Conservation (phyloP, 192 early-diverging fungal genomes). For the Cetraspora pellucida region DNA sequence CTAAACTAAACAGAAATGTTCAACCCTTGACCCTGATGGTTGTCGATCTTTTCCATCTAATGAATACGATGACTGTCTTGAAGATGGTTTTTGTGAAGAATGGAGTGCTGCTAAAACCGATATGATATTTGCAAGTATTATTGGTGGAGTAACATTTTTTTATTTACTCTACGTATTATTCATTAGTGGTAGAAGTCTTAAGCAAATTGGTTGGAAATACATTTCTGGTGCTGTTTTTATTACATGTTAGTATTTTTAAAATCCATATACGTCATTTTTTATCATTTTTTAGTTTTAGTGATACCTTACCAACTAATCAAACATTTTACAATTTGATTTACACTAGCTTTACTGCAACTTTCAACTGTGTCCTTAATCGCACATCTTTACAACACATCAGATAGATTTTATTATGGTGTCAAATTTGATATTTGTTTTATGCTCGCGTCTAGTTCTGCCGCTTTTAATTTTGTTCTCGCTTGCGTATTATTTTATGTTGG, state of each 20-base stretch:
- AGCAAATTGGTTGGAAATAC: constrained; percentile 2
- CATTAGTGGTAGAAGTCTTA: background rate
- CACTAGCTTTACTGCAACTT: background rate
- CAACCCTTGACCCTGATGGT: background rate
- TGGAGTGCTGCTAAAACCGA: constrained; percentile 21
- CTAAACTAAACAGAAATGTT: constrained; percentile 26
- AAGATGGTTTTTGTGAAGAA: constrained; percentile 23
- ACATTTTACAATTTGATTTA: background rate
- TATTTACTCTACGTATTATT: constrained; percentile 15
- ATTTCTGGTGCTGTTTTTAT: background rate
- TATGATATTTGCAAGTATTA: constrained; percentile 19
- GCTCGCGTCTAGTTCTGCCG: background rate
- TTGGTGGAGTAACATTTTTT: constrained; percentile 18
- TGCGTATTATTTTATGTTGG: background rate
- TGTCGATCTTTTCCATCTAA: constrained; percentile 16
- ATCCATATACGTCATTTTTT: background rate
- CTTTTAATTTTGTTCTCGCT: background rate
- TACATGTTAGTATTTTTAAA: background rate
- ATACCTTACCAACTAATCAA: background rate
- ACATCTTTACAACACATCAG: constrained; percentile 16
- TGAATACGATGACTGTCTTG: constrained; percentile 23
- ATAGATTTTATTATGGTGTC: constrained; percentile 3
- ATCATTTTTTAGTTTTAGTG: background rate
- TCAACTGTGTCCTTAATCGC: background rate
- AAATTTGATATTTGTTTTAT: constrained; percentile 19